Evolutionary conservation across 1,139 yeast genomes (phyloP).

Genomic region (Suhomyces panamericanus): DNA sequence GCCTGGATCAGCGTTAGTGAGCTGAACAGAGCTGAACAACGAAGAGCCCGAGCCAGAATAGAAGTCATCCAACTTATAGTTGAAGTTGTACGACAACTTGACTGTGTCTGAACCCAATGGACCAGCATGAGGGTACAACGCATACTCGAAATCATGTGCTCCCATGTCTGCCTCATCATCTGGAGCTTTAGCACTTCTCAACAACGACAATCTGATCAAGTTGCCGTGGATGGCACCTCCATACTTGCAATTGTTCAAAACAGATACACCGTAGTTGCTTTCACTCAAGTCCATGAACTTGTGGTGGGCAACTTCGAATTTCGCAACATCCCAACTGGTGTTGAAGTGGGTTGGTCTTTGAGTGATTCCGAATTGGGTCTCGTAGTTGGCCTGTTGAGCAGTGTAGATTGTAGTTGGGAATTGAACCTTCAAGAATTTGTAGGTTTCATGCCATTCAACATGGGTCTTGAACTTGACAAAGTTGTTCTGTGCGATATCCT

Average conservation of each 20-base stretch:
- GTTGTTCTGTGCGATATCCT: constrained; percentile 36
- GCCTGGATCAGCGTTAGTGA: constrained; percentile 57
- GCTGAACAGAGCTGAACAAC: constrained; percentile 25
- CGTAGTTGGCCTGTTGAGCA: constrained; percentile 75
- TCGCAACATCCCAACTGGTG: constrained; percentile 94
- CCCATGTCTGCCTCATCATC: constrained; percentile 96
- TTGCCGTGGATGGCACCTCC: constrained; percentile 93
- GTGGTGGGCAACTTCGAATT: constrained; percentile 94
- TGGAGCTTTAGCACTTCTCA: constrained; percentile 88
- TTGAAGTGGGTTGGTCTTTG: constrained; percentile 92
- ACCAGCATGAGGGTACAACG: constrained; percentile 79
- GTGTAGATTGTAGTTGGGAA: constrained; percentile 83
- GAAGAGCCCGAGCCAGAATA: constrained; percentile 21
- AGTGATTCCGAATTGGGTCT: constrained; percentile 90
- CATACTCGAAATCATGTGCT: constrained; percentile 76
- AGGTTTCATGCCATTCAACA: constrained; percentile 85
- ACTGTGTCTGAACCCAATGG: constrained; percentile 64
- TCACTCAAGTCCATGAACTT: constrained; percentile 92
- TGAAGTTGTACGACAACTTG: constrained; percentile 75
- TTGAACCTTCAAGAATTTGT: constrained; percentile 89
- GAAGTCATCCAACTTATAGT: constrained; percentile 47
- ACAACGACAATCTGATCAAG: constrained; percentile 74
- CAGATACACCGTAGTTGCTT: constrained; percentile 80
- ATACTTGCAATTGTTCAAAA: constrained; percentile 82
- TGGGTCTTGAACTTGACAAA: constrained; percentile 56